These are phyloP conservation scores for Cytospora piceicola DNA, from an alignment of 2,329 filamentous ascomycete genomes.

Conservation along the genomic window DNA sequence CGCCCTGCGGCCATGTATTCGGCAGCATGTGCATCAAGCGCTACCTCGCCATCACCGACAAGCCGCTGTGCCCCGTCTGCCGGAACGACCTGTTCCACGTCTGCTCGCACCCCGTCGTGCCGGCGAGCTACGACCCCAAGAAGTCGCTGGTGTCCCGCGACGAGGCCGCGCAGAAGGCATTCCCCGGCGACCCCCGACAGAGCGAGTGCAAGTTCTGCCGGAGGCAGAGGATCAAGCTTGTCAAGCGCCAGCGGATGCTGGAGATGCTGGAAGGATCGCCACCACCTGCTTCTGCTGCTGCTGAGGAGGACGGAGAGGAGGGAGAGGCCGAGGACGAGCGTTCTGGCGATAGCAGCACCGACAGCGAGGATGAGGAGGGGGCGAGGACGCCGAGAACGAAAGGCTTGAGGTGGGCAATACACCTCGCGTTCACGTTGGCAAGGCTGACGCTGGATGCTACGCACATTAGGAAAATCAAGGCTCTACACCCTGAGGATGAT, in stretches of 20 bases:
- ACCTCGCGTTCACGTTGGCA: constrained; percentile 28
- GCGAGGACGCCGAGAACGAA: constrained; percentile 19
- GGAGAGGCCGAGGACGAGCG: background rate
- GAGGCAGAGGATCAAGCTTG: constrained; percentile 76
- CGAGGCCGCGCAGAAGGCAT: constrained; percentile 25
- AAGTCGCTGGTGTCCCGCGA: constrained; percentile 22
- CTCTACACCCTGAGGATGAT: constrained; percentile 25
- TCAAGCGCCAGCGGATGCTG: constrained; percentile 64
- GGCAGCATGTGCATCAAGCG: constrained; percentile 32
- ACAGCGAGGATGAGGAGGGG: constrained; percentile 11
- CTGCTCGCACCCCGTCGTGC: constrained; percentile 30
- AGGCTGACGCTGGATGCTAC: constrained; percentile 32
- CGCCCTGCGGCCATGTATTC: constrained; percentile 30
- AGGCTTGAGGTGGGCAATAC: constrained; percentile 29
- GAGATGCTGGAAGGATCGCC: constrained; percentile 45
- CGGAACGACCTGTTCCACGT: constrained; percentile 30
- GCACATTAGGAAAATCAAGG: constrained; percentile 31
- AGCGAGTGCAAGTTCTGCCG: constrained; percentile 28
- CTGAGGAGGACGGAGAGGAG: background rate
- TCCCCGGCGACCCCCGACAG: constrained; percentile 20
- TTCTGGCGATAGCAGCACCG: constrained; percentile 8
- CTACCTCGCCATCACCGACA: constrained; percentile 31
- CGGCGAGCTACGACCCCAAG: constrained; percentile 26
- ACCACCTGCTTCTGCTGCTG: background rate
- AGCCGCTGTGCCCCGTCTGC: constrained; percentile 32